Evolutionary conservation across 306 rosid species (phyloP).

Genomic region (Ochetophila trinervis): DNA sequence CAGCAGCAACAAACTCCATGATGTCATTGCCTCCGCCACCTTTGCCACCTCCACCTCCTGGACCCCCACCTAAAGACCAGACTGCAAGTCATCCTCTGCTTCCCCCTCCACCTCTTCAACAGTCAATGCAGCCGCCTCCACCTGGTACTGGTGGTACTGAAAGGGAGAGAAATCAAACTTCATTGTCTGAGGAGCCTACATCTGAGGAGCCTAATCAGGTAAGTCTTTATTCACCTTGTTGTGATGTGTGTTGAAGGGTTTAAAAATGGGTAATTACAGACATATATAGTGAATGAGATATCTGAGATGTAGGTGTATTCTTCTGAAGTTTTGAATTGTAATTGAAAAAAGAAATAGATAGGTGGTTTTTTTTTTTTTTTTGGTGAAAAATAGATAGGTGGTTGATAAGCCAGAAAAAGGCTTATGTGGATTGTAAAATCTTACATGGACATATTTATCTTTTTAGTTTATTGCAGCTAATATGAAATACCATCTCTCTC

Average conservation of each 20-base stretch:
- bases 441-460: neutral
- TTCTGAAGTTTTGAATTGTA: slow-evolving; percentile 6
- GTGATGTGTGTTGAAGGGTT: slow-evolving; percentile 18
- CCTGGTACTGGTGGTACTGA: slow-evolving; percentile 64
- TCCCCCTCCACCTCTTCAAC: slow-evolving; percentile 74
- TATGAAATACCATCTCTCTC: slow-evolving; percentile 21
- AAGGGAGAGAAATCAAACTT: slow-evolving; percentile 53
- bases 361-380: too few species aligned
- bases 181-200: slow-evolving; percentile 47
- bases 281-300: neutral
- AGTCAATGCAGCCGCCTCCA: slow-evolving; percentile 57
- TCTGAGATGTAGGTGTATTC: neutral
- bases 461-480: slow-evolving; percentile 16
- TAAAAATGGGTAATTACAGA: neutral
- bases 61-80: slow-evolving; percentile 80
- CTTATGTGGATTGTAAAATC: neutral
- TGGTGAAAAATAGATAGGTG: slow-evolving; percentile 1
- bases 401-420: slow-evolving; percentile 15
- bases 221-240: slow-evolving; percentile 15
- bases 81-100: slow-evolving; percentile 50
- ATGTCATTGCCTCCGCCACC: slow-evolving; percentile 76
- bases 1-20: slow-evolving; percentile 48
- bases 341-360: neutral
- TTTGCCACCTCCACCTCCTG: slow-evolving; percentile 98
- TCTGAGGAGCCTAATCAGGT: slow-evolving; percentile 68